A percentile compares a stretch with the other conserved stretches of the same genome.
phyloP scores from a whole-genome alignment of 495 filamentous ascomycete species.

The Extremus antarcticus region DNA sequence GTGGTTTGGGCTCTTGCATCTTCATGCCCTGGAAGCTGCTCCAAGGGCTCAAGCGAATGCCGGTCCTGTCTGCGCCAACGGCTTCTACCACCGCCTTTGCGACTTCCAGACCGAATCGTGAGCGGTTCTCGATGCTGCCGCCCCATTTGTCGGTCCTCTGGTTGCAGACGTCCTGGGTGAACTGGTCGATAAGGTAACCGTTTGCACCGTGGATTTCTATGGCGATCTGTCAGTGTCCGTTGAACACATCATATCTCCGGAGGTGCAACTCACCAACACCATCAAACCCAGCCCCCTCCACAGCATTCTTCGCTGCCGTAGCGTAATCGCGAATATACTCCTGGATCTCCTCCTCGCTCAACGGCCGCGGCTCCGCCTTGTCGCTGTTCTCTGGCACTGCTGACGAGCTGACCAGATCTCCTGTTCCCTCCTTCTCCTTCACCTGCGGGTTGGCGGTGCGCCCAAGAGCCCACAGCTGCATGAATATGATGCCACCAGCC shows the following conservation, averaged over 20 bases:
- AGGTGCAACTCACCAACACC: slow-evolving; percentile 38
- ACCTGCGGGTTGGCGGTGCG: slow-evolving; percentile 39
- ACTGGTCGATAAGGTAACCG: slow-evolving; percentile 68
- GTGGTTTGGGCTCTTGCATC: slow-evolving; percentile 56
- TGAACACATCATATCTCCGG: background rate
- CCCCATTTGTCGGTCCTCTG: slow-evolving; percentile 55
- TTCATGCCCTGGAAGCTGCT: slow-evolving; percentile 46
- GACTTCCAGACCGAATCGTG: slow-evolving; percentile 55
- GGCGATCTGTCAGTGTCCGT: background rate
- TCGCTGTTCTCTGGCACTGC: slow-evolving; percentile 31
- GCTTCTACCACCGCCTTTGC: slow-evolving; percentile 50
- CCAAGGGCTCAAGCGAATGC: slow-evolving; percentile 55
- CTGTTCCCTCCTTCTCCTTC: slow-evolving; percentile 30
- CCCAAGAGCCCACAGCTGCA: slow-evolving; percentile 60
- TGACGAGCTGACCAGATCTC: slow-evolving; percentile 16
- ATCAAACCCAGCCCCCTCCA: slow-evolving; percentile 59
- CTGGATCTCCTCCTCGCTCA: slow-evolving; percentile 50
- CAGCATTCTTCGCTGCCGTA: slow-evolving; percentile 50
- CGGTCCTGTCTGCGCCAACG: slow-evolving; percentile 52
- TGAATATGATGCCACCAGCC: slow-evolving; percentile 50
- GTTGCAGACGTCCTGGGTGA: slow-evolving; percentile 53
- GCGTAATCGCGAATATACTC: slow-evolving; percentile 47
- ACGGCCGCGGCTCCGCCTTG: slow-evolving; percentile 33
- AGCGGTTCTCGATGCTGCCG: slow-evolving; percentile 61
- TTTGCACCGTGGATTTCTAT: slow-evolving; percentile 63